Conservation (phyloP, 148 eudicot species). For the Fallopia convolvulus region DNA sequence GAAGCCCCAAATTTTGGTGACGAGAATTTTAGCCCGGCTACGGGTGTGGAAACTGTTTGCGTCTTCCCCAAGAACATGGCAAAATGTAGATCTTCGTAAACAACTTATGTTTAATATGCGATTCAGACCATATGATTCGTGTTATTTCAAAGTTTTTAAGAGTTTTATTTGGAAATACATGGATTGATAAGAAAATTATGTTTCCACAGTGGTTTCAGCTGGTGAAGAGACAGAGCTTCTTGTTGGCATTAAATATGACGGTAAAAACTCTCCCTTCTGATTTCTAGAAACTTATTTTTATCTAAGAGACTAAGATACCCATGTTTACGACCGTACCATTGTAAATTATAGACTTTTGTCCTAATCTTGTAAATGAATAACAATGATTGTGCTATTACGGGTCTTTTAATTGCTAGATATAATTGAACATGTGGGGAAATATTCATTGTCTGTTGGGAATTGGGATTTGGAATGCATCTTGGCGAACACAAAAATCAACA, state of each 20-base stretch:
- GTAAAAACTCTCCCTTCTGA: constrained; percentile 23
- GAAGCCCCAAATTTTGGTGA: constrained; percentile 46
- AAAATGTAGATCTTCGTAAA: constrained; percentile 27
- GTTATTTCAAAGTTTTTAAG: not conserved
- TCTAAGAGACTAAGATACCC: not conserved
- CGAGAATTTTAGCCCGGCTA: constrained; percentile 51
- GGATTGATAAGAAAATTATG: constrained; percentile 1
- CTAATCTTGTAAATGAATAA: not conserved
- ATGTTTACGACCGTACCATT: not conserved
- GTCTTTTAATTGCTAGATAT: not conserved
- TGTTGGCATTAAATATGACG: constrained; percentile 78
- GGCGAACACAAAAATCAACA: not conserved
- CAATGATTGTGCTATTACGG: not conserved
- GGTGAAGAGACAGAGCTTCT: constrained; percentile 79
- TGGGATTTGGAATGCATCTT: not conserved
- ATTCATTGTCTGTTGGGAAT: not conserved
- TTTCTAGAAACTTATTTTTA: not conserved
- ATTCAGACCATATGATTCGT: not conserved
- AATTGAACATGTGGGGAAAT: not conserved
- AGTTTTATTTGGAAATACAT: constrained; percentile 9
- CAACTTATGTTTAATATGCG: not conserved
- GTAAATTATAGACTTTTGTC: not conserved
- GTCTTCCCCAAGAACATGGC: constrained; percentile 80
- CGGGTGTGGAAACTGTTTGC: constrained; percentile 67
- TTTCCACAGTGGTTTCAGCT: constrained; percentile 57